Conservation (phyloP, 2,329 filamentous ascomycete genomes). For the Fusarium heterosporum region DNA sequence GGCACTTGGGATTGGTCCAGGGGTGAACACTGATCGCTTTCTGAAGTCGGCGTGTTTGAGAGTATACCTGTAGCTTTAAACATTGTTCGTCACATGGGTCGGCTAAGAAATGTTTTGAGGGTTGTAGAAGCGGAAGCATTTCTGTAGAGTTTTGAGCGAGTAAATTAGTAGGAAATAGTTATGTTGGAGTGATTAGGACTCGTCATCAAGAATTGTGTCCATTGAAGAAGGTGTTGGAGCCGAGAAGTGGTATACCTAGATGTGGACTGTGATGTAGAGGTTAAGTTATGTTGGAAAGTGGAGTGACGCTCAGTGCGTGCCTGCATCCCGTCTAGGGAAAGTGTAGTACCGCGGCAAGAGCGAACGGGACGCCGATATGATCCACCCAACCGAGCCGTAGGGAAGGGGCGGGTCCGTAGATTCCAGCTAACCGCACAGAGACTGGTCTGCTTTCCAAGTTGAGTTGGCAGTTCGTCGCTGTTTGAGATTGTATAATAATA, state of each 20-base stretch:
- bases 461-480: slow-evolving; percentile 20
- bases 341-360: slow-evolving; percentile 40
- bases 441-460: slow-evolving; percentile 19
- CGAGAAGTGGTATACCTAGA: slow-evolving; percentile 9
- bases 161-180: background rate
- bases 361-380: slow-evolving; percentile 25
- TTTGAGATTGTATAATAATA: slow-evolving; percentile 16
- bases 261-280: no score
- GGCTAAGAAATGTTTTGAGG: background rate
- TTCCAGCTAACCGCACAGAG: slow-evolving; percentile 5
- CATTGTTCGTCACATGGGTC: background rate
- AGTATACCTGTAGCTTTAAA: background rate
- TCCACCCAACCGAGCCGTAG: slow-evolving; percentile 20
- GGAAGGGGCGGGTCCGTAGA: slow-evolving; percentile 23
- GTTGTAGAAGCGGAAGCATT: background rate
- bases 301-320: slow-evolving; percentile 6
- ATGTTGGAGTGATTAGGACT: background rate
- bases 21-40: slow-evolving; percentile 16
- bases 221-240: background rate
- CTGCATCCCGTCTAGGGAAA: slow-evolving; percentile 4
- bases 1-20: slow-evolving; percentile 28
- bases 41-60: slow-evolving; percentile 15
- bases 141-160: no score
- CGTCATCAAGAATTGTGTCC: background rate
- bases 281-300: slow-evolving; percentile 10